These are phyloP conservation scores for Trifolium pratense DNA, from an alignment of 306 rosid species.

Conservation along the genomic window DNA sequence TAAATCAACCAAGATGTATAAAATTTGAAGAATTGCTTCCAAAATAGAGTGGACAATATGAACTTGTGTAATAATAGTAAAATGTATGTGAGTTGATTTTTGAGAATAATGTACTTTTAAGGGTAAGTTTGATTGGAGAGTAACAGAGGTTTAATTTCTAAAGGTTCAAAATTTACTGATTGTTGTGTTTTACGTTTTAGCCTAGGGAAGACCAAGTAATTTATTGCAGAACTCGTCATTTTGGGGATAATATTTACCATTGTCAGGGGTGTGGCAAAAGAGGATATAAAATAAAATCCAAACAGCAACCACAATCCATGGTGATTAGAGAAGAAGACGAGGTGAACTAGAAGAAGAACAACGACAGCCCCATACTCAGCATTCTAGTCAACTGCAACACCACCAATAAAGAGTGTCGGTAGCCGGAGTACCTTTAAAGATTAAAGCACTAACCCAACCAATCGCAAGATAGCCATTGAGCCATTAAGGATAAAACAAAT, in stretches of 20 bases:
- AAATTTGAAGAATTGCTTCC: neutral
- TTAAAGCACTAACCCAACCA: constrained; percentile 10
- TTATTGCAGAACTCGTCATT: constrained; percentile 4
- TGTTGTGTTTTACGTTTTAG: neutral
- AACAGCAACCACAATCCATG: neutral
- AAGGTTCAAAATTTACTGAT: neutral
- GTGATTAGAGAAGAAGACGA: neutral
- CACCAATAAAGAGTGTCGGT: neutral
- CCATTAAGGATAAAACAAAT: neutral
- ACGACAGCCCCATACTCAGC: neutral
- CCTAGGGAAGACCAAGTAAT: neutral
- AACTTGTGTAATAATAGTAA: neutral
- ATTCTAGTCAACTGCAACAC: constrained; percentile 9
- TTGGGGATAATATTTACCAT: neutral
- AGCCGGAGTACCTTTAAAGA: neutral
- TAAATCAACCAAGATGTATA: neutral
- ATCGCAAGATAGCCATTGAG: neutral
- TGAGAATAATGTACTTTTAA: neutral
- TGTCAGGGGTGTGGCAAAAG: neutral
- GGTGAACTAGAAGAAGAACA: neutral
- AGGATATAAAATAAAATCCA: neutral
- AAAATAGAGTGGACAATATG: too few species aligned
- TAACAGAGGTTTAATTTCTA: neutral
- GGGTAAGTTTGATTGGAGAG: constrained; percentile 1
- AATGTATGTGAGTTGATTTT: neutral